phyloP scores from a whole-genome alignment of 2,329 filamentous ascomycete genomes.

The Fusarium mexicanum region DNA sequence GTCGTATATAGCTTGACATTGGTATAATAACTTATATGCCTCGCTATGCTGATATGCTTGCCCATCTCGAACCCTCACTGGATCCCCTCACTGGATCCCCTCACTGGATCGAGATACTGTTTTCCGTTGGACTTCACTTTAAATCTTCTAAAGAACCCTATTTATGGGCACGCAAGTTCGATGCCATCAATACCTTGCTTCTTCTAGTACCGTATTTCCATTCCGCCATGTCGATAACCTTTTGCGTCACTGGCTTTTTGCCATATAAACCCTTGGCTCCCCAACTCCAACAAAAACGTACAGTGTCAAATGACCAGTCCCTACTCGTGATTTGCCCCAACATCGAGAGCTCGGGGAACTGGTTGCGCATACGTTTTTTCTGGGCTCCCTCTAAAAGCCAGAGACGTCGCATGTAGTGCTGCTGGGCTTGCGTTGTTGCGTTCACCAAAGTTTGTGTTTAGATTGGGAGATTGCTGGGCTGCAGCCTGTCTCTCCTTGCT shows the following conservation, averaged over 20 bases:
- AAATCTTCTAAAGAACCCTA: not conserved
- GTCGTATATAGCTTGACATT: slow-evolving; percentile 20
- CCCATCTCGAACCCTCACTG: not conserved
- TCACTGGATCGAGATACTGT: not conserved
- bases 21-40: slow-evolving; percentile 15
- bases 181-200: slow-evolving; percentile 8
- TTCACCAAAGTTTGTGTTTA: slow-evolving; percentile 5
- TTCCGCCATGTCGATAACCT: slow-evolving; percentile 30
- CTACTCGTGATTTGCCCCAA: slow-evolving; percentile 45
- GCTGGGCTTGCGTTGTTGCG: slow-evolving; percentile 44
- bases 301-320: slow-evolving; percentile 16
- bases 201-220: slow-evolving; percentile 32
- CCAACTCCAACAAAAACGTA: slow-evolving; percentile 41
- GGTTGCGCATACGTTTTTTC: slow-evolving; percentile 60
- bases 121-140: slow-evolving; percentile 6
- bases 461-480: slow-evolving; percentile 19
- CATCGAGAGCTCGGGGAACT: slow-evolving; percentile 45
- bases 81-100: not conserved
- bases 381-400: slow-evolving; percentile 70
- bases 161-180: not conserved
- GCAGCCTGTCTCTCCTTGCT: not conserved
- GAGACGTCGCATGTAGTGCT: slow-evolving; percentile 53
- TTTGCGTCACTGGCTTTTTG: slow-evolving; percentile 34
- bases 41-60: slow-evolving; percentile 1
- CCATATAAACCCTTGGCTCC: slow-evolving; percentile 31